Conservation (phyloP, 345 rosid genomes). For the Gossypium bickii region DNA sequence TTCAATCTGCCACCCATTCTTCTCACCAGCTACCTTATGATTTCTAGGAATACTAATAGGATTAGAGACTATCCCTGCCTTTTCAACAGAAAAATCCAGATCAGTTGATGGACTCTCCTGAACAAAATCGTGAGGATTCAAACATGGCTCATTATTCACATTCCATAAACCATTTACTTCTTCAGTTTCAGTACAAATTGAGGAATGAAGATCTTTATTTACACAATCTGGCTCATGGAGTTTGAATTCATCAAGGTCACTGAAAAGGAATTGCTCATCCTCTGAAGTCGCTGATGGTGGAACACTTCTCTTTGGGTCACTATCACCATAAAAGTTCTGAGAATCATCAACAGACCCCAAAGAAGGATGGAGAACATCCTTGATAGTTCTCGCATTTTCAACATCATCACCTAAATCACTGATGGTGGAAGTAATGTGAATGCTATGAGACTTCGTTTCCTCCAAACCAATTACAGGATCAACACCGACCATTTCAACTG, state of each 20-base stretch:
- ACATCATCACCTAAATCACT: slow-evolving; percentile 23
- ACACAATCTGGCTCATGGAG: slow-evolving; percentile 23
- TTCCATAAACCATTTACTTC: slow-evolving; percentile 12
- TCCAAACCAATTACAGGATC: slow-evolving; percentile 29
- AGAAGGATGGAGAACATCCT: slow-evolving; percentile 18
- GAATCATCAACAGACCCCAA: slow-evolving; percentile 23
- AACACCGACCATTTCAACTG: slow-evolving; percentile 22
- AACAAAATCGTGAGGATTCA: slow-evolving; percentile 20
- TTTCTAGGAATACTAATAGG: slow-evolving; percentile 46
- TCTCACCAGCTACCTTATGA: slow-evolving; percentile 26
- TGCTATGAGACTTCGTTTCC: slow-evolving; percentile 24
- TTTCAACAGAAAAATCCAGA: slow-evolving; percentile 27
- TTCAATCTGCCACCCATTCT: slow-evolving; percentile 37
- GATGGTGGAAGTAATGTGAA: slow-evolving; percentile 23
- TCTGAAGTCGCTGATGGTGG: slow-evolving; percentile 41
- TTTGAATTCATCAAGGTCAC: slow-evolving; percentile 53
- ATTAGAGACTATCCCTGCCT: slow-evolving; percentile 31
- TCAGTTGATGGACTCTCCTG: slow-evolving; percentile 23
- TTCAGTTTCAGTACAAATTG: slow-evolving; percentile 19
- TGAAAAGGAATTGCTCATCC: slow-evolving; percentile 70
- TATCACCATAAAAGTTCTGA: slow-evolving; percentile 21
- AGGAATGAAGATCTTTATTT: slow-evolving; percentile 24
- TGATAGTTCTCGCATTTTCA: slow-evolving; percentile 22
- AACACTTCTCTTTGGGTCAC: slow-evolving; percentile 29
- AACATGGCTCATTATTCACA: slow-evolving; percentile 22